Base-by-base conservation (phyloP, 1,284 basidiomycete species). In the Sporisorium graminicola region DNA sequence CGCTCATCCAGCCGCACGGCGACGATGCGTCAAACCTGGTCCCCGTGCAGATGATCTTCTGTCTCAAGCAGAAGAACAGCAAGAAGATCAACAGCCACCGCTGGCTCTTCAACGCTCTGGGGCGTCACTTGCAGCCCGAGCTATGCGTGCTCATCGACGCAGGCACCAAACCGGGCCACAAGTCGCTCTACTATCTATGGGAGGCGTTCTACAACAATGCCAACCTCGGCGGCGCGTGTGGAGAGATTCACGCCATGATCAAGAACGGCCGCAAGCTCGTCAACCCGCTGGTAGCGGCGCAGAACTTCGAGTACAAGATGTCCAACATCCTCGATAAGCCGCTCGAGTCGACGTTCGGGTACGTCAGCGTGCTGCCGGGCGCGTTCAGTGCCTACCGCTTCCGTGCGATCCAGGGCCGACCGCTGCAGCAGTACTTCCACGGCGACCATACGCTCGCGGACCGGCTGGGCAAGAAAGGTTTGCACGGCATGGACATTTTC, bases 271-370 rank as follows among this genome's bases (percentile, higher is more conserved):
- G 68, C 27, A 85, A 84, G 72, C 79, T 85, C n/a, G 53, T 85
- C 67, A 85, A 85, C 61, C 84, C 83, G 13, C 74, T 85, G 1
- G 84, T 85, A 2, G 94, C 94, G 6, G 93, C 94, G 18, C 94
- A 95, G 87, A 95, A 95, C 85, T 95, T 95, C 74, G 95, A 97
- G 87, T 98, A 98, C 88, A 97, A 97, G 89, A 95, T 96, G 92
- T 92, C 91, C 54, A 95, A 85, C 60, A 80, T 80, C 27, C 76
- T 82, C 33, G 93, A 94, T 84, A 95, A 96, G 86, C 95, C 95
- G 3, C 89, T 96, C 51, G 95, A 98, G 87, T 95, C 93, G 81
- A 92, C 91, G 74, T 98, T 98, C 83, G 96, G 95, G 58, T 98
- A 98, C 69, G 83, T 85, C 22, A 95, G 94, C 50, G 95, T 98